Percentiles rank a stretch among this genome's conserved stretches.
phyloP scores from a whole-genome alignment of 2,329 filamentous ascomycete genomes.

The Talaromyces verruculosus region DNA sequence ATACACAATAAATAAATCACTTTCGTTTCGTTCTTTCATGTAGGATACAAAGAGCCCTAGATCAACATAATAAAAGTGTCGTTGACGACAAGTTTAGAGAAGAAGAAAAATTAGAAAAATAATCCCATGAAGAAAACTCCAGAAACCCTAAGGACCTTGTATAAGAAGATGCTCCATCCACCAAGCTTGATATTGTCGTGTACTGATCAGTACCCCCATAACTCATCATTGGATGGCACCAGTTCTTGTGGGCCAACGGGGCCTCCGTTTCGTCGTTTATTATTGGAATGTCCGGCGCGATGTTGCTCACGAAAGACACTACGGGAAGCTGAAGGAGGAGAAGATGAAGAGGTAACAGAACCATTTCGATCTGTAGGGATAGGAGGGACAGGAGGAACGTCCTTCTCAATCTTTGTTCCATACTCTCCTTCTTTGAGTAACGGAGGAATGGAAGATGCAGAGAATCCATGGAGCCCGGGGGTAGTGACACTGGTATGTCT shows the following conservation, averaged over 20 bases:
- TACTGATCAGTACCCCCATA: constrained; percentile 35
- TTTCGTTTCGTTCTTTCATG: neutral
- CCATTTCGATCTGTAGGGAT: neutral
- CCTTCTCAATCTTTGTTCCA: neutral
- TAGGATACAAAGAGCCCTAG: neutral
- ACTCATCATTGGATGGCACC: constrained; percentile 42
- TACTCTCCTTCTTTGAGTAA: constrained; percentile 10
- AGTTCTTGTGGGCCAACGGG: constrained; percentile 29
- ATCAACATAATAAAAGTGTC: neutral
- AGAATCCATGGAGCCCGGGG: constrained; percentile 25
- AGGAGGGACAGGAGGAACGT: constrained; percentile 11
- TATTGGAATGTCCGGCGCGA: constrained; percentile 1
- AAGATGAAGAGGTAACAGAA: neutral
- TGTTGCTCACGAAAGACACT: constrained; percentile 14
- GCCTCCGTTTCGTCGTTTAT: neutral
- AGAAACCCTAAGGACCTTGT: neutral
- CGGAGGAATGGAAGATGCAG: constrained; percentile 23
- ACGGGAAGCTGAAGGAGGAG: constrained; percentile 11
- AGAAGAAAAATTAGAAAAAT: neutral
- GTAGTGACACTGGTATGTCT: constrained; percentile 35
- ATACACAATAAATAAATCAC: neutral
- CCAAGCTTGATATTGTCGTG: neutral
- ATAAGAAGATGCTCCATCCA: neutral
- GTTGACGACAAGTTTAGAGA: neutral
- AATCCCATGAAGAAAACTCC: neutral